Conservation (phyloP, 768 basidiomycete genomes). For the Nidularia sp. region DNA sequence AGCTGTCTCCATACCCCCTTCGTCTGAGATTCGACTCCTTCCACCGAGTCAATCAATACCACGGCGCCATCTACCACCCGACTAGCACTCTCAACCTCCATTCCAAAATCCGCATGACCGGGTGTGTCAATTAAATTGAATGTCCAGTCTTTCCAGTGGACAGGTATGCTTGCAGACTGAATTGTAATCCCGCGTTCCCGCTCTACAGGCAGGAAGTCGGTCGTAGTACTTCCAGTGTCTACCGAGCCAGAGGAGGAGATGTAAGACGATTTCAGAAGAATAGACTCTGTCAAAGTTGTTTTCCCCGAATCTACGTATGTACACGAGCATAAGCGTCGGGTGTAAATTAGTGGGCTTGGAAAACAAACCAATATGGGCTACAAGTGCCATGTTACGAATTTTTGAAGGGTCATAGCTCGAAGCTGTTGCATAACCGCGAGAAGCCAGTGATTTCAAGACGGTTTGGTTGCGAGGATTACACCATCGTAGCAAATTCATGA, state of each 20-base stretch:
- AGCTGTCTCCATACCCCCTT: constrained; percentile 86
- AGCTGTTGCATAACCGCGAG: constrained; percentile 24
- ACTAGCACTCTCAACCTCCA: constrained; percentile 94
- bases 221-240: constrained; percentile 87
- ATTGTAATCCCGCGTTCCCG: constrained; percentile 90
- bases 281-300: constrained; percentile 86
- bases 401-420: constrained; percentile 32
- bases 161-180: constrained; percentile 88
- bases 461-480: constrained; percentile 9
- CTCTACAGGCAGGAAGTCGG: constrained; percentile 87
- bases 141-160: constrained; percentile 79
- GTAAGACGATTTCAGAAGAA: constrained; percentile 72
- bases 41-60: constrained; percentile 84
- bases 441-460: neutral
- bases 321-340: neutral
- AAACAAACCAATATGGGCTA: constrained; percentile 80
- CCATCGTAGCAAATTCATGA: constrained; percentile 18
- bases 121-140: constrained; percentile 90
- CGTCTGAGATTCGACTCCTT: constrained; percentile 89
- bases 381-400: constrained; percentile 77
- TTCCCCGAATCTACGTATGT: constrained; percentile 72
- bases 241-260: constrained; percentile 75
- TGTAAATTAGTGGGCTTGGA: neutral
- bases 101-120: constrained; percentile 93
- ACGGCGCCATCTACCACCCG: constrained; percentile 88